Evolutionary conservation across 352 stramenopile species (phyloP).

Genomic region (Globisporangium splendens): DNA sequence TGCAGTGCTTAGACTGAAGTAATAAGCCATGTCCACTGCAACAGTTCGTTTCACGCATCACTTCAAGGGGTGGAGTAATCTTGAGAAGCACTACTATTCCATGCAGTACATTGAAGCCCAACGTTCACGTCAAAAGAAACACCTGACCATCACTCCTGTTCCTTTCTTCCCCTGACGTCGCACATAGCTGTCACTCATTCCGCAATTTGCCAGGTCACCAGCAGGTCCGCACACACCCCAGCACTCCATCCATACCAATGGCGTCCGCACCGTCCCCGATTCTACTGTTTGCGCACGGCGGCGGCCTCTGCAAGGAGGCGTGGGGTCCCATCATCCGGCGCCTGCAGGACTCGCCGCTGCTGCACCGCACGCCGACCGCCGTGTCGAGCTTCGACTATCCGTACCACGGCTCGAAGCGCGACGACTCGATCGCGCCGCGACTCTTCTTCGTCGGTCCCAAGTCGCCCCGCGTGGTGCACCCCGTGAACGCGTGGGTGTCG

Average conservation of each 20-base stretch:
- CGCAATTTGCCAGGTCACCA: constrained; percentile 1
- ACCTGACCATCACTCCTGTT: too few relatives aligned
- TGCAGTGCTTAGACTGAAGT: too few relatives aligned
- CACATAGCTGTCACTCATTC: background rate
- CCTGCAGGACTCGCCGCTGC: constrained; percentile 25
- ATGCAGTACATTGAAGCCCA: too few relatives aligned
- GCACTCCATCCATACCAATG: background rate
- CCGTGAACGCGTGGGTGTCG: constrained; percentile 25
- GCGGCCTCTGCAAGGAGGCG: constrained; percentile 45
- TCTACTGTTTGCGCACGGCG: constrained; percentile 44
- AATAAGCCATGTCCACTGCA: too few relatives aligned
- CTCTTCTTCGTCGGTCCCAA: constrained; percentile 9
- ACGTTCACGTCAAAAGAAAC: too few relatives aligned
- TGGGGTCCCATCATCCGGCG: constrained; percentile 42
- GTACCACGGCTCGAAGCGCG: constrained; percentile 36
- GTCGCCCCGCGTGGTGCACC: constrained; percentile 31
- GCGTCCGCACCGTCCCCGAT: constrained; percentile 9
- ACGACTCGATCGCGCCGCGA: constrained; percentile 24
- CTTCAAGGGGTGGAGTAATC: too few relatives aligned
- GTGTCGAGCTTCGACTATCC: constrained; percentile 30
- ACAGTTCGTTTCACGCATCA: too few relatives aligned
- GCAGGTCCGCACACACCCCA: background rate
- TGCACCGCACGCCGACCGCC: constrained; percentile 15
- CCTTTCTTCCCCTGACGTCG: too few relatives aligned
- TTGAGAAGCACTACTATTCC: too few relatives aligned